A percentile compares a stretch with the other conserved stretches of the same genome.
Conservation (phyloP, 441 rosid species). For the Oxalis stricta region DNA sequence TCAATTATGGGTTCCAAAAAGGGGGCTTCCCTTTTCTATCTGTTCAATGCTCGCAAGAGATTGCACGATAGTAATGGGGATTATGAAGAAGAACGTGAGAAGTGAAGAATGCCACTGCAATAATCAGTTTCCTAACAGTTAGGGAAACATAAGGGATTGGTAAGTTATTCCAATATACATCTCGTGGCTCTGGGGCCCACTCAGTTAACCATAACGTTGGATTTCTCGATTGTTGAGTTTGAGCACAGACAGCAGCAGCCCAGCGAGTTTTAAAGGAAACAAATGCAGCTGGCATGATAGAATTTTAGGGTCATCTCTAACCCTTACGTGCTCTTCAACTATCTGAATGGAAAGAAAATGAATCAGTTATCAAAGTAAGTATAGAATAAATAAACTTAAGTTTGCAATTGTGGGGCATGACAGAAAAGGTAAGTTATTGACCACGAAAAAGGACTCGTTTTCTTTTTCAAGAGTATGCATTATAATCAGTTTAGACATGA, state of each 20-base stretch:
- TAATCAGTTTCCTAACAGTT: slow-evolving; percentile 51
- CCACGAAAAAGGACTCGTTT: no score
- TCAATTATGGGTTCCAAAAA: slow-evolving; percentile 61
- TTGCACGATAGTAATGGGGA: slow-evolving; percentile 85
- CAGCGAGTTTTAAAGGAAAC: slow-evolving; percentile 85
- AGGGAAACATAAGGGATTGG: slow-evolving; percentile 82
- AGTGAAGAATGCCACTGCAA: slow-evolving; percentile 69
- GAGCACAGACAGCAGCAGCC: slow-evolving; percentile 97
- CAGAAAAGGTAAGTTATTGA: no score
- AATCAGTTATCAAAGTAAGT: neutral
- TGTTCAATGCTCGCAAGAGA: slow-evolving; percentile 91
- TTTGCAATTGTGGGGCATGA: no score
- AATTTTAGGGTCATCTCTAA: slow-evolving; percentile 35
- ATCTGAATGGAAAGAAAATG: slow-evolving; percentile 35
- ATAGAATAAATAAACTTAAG: no score
- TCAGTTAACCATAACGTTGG: slow-evolving; percentile 88
- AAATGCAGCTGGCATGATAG: slow-evolving; percentile 78
- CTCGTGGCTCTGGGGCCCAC: slow-evolving; percentile 97
- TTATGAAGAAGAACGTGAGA: slow-evolving; percentile 95
- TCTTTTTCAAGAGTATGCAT: no score
- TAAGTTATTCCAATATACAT: slow-evolving; percentile 73
- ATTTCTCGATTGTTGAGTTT: slow-evolving; percentile 86
- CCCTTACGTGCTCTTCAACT: slow-evolving; percentile 39
- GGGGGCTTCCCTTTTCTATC: slow-evolving; percentile 75
- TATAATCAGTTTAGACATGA: no score